Conservation (phyloP, 495 filamentous ascomycete species). For the Trichoderma parareesei region DNA sequence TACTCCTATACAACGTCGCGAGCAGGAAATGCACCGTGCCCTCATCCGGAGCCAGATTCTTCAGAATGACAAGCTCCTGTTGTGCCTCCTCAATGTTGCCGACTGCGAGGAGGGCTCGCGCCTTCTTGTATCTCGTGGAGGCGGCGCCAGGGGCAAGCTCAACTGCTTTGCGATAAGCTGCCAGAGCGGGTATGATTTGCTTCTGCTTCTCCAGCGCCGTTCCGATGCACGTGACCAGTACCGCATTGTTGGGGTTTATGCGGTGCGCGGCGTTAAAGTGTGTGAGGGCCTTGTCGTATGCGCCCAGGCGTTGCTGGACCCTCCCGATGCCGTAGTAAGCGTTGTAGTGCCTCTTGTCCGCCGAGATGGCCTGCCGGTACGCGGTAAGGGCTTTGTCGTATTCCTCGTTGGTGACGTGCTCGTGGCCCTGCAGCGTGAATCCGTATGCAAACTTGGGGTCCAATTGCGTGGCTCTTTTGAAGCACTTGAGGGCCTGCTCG, state of each 20-base stretch:
- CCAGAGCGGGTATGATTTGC: constrained; percentile 65
- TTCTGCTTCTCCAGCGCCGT: constrained; percentile 80
- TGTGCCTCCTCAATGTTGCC: constrained; percentile 62
- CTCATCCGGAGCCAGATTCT: constrained; percentile 87
- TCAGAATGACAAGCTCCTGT: constrained; percentile 69
- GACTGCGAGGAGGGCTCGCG: constrained; percentile 75
- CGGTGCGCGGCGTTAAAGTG: constrained; percentile 79
- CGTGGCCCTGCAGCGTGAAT: constrained; percentile 91
- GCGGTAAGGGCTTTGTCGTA: constrained; percentile 85
- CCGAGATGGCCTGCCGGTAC: constrained; percentile 74
- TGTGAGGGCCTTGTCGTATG: constrained; percentile 78
- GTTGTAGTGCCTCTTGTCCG: constrained; percentile 87
- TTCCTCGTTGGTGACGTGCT: constrained; percentile 94
- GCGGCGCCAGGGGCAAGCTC: constrained; percentile 73
- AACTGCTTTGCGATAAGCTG: constrained; percentile 71
- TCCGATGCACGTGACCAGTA: constrained; percentile 86
- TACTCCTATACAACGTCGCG: constrained; percentile 74
- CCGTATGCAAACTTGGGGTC: constrained; percentile 90
- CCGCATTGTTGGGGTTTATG: constrained; percentile 87
- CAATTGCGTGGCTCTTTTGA: constrained; percentile 87
- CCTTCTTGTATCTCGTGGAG: constrained; percentile 82
- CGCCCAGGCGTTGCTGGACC: constrained; percentile 91
- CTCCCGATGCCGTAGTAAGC: constrained; percentile 93
- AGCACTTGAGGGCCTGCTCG: constrained; percentile 88
- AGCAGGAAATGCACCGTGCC: constrained; percentile 92